Evolutionary conservation across 1,284 basidiomycete species (phyloP), one percentile per base, ranked within the genome.

Genomic region (Xerocomus nothofagi): DNA sequence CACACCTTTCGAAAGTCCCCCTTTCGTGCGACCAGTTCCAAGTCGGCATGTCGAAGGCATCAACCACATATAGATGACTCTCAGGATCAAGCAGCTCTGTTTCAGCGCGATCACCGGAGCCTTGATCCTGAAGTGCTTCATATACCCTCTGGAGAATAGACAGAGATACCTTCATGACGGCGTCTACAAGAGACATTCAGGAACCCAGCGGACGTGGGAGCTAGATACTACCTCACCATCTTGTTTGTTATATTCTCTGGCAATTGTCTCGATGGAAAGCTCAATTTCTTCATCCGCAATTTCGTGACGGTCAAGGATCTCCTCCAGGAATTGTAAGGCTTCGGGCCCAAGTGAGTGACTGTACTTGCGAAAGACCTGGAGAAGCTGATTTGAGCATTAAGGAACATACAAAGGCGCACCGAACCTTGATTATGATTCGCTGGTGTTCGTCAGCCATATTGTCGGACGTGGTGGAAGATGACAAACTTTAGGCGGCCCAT

Each of bases 21-120:
- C 91, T 76, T 58, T 94, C 87, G 20, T 78, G 74, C 30, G 93
- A 93, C 82, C 93, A 99, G 58, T 86, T 81, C 81, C 93, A 91
- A 9, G 85, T 74, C 0, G 96, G 96, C 91, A 98, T 97, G 31
- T 94, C 88, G 59, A 95, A 98, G 10, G 95, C 87, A 66, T 97
- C 85, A 30, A 98, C 76, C 50, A 98, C 77, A 56, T 84, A 83
- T 40, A 99, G 75, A 67, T 96, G 92, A 21, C 81, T 82, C 39
- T 94, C 88, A 7, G 92, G 86, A 57, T 97, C 93, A 21, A 94
- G 76, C 21, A 83, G 71, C 24, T 90, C 86, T 33, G 79, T 77
- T 51, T 73, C 72, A 30, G 77, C 78, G 20, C 66, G 70, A 36
- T 78, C 76, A n/a, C 75, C 67, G 53, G 84, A 78, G 12, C 80